Percentiles rank a stretch among this genome's conserved stretches.
Conservation (phyloP, 495 filamentous ascomycete genomes). For the Oleoguttula mirabilis region DNA sequence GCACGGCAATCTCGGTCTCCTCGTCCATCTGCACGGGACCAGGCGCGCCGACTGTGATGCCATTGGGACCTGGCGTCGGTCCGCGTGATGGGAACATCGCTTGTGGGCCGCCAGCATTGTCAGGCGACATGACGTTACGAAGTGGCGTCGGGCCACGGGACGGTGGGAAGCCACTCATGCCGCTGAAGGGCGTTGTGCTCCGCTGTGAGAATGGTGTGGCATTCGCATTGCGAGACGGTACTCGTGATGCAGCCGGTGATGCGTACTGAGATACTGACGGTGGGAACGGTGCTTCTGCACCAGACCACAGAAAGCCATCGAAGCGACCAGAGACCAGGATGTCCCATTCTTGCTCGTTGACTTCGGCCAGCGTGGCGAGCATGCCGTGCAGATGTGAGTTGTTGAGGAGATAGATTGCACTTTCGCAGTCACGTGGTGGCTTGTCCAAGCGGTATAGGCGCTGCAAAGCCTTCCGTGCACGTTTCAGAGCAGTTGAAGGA, state of each 20-base stretch:
- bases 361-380: constrained; percentile 73
- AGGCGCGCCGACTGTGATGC: constrained; percentile 16
- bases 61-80: constrained; percentile 20
- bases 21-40: constrained; percentile 79
- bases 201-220: constrained; percentile 20
- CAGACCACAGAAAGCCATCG: constrained; percentile 91
- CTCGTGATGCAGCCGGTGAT: constrained; percentile 38
- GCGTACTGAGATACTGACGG: constrained; percentile 23
- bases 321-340: constrained; percentile 92
- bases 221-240: constrained; percentile 40
- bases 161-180: constrained; percentile 14
- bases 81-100: constrained; percentile 14
- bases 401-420: constrained; percentile 78
- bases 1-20: constrained; percentile 78
- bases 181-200: constrained; percentile 28
- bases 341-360: constrained; percentile 86
- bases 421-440: constrained; percentile 68
- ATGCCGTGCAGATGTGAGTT: constrained; percentile 73
- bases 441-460: constrained; percentile 64
- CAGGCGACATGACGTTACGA: constrained; percentile 26
- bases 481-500: constrained; percentile 55
- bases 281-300: constrained; percentile 52
- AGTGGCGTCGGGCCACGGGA: constrained; percentile 25
- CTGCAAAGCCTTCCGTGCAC: constrained; percentile 64
- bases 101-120: constrained; percentile 1